Percentiles rank a stretch among this genome's conserved stretches.
Conservation (phyloP, 169 alveolate genomes). For the Perkinsus marinus region DNA sequence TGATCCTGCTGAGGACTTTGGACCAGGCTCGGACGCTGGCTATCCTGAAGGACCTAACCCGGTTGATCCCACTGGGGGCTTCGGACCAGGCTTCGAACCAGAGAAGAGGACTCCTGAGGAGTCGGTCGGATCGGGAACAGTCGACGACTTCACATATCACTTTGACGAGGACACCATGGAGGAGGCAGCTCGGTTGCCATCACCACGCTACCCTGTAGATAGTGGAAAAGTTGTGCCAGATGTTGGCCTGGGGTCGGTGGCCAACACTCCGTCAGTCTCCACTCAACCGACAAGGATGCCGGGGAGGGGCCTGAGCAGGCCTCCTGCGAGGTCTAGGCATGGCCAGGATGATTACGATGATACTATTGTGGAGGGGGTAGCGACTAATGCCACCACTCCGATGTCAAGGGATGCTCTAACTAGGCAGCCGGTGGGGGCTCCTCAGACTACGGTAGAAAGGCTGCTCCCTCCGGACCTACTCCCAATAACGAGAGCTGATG, state of each 20-base stretch:
- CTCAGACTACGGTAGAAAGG: not conserved
- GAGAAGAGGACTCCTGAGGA: not conserved
- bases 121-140: not conserved
- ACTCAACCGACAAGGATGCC: not conserved
- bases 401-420: too few species aligned
- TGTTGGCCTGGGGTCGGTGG: too few species aligned
- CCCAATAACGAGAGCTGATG: not conserved
- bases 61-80: too few species aligned
- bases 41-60: not conserved
- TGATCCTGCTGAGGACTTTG: not conserved
- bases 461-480: not conserved
- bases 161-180: not conserved
- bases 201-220: too few species aligned
- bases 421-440: too few species aligned
- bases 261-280: not conserved
- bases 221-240: too few species aligned
- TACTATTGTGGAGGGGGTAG: not conserved
- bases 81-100: not conserved
- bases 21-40: not conserved
- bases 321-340: not conserved
- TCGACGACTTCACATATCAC: not conserved
- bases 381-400: too few species aligned
- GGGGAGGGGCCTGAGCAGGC: not conserved
- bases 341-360: not conserved
- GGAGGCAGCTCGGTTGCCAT: not conserved